Evolutionary conservation across 176 grass and related monocot genomes (phyloP).

Genomic region (Avena sativa): DNA sequence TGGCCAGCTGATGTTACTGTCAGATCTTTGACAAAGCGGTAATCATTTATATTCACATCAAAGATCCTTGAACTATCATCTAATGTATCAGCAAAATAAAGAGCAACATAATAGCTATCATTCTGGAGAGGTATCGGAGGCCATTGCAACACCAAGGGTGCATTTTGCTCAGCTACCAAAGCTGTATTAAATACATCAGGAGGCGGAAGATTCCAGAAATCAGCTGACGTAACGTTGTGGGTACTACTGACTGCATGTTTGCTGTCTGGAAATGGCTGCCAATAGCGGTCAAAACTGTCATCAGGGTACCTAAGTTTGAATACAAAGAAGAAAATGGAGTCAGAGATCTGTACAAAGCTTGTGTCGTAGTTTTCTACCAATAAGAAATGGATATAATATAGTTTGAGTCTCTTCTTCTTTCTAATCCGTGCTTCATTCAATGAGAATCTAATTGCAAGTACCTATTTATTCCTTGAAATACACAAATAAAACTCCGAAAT

Average conservation of each 20-base stretch:
- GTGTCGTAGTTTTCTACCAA: not conserved
- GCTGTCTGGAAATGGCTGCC: constrained; percentile 76
- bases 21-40: constrained; percentile 56
- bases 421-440: not conserved
- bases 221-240: constrained; percentile 70
- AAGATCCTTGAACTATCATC: constrained; percentile 66
- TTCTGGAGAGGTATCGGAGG: constrained; percentile 73
- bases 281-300: constrained; percentile 82
- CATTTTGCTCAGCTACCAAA: constrained; percentile 65
- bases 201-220: constrained; percentile 95
- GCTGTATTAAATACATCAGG: constrained; percentile 73
- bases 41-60: constrained; percentile 82
- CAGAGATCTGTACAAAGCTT: constrained; percentile 1
- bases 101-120: constrained; percentile 86
- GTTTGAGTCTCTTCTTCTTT: not conserved
- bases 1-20: constrained; percentile 72
- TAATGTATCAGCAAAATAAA: constrained; percentile 95
- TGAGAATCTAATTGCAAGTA: not conserved
- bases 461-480: constrained; percentile 23
- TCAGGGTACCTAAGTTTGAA: constrained; percentile 79
- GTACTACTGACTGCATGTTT: constrained; percentile 73
- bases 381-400: not conserved
- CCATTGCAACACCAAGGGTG: constrained; percentile 72
- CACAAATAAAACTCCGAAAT: not conserved
- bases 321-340: constrained; percentile 22